A percentile compares a stretch with the other conserved stretches of the same genome.
Conservation (phyloP, 2,329 filamentous ascomycete species). For the Aureobasidium sp. region DNA sequence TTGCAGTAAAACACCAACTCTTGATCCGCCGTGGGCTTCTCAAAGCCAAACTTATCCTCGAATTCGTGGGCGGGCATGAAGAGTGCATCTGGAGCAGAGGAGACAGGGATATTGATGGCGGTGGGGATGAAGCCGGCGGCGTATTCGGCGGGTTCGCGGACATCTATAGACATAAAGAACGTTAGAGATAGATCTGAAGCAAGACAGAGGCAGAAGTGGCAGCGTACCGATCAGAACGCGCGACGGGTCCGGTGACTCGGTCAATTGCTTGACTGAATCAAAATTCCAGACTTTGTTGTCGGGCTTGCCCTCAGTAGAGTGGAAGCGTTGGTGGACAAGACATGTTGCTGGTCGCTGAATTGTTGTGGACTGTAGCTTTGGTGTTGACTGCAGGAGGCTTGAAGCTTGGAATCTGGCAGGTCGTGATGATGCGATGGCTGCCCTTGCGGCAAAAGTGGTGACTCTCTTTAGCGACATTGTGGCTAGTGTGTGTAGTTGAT, state of each 20-base stretch:
- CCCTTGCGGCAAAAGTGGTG: constrained; percentile 19
- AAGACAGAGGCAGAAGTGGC: neutral
- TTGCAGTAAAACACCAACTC: constrained; percentile 85
- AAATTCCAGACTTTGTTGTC: constrained; percentile 1
- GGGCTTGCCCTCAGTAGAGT: constrained; percentile 12
- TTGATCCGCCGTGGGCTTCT: constrained; percentile 52
- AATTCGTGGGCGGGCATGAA: constrained; percentile 74
- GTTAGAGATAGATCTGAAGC: neutral
- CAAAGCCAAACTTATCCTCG: constrained; percentile 71
- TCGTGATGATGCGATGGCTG: neutral
- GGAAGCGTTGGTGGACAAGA: neutral
- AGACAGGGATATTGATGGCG: constrained; percentile 76
- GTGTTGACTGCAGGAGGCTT: neutral
- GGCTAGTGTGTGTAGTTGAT: neutral
- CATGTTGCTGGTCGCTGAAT: constrained; percentile 12
- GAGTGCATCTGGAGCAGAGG: constrained; percentile 68
- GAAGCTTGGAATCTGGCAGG: neutral
- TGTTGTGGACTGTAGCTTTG: constrained; percentile 13
- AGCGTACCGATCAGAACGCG: constrained; percentile 26
- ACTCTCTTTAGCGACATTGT: constrained; percentile 23
- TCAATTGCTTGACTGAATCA: constrained; percentile 28
- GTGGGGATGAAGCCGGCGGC: constrained; percentile 65
- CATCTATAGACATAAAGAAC: constrained; percentile 39
- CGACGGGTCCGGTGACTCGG: constrained; percentile 26
- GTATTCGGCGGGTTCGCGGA: constrained; percentile 66